These are phyloP conservation scores for Oryza rufipogon DNA, from an alignment of 176 grass and related monocot species.

Conservation along the genomic window DNA sequence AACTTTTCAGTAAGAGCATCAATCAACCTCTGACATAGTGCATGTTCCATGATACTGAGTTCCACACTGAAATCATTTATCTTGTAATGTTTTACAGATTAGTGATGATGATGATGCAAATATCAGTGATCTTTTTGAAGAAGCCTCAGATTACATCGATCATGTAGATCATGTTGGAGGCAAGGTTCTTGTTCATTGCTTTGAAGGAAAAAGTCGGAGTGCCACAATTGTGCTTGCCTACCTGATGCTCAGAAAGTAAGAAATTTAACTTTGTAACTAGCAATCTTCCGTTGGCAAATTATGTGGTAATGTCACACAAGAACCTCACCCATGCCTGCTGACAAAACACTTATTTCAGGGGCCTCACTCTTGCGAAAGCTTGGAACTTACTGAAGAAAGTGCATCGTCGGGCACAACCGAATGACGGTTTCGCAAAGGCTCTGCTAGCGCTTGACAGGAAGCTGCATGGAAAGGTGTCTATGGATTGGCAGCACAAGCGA, in stretches of 20 bases:
- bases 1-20: constrained; percentile 85
- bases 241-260: constrained; percentile 92
- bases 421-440: constrained; percentile 81
- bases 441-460: constrained; percentile 72
- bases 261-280: not conserved
- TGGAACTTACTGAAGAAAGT: constrained; percentile 88
- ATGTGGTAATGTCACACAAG: not conserved
- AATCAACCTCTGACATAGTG: constrained; percentile 35
- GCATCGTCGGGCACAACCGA: constrained; percentile 79
- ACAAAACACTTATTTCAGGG: constrained; percentile 47
- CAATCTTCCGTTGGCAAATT: not conserved
- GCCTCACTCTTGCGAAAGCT: constrained; percentile 67
- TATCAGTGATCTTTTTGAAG: constrained; percentile 87
- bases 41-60: constrained; percentile 17
- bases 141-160: constrained; percentile 74
- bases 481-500: constrained; percentile 92
- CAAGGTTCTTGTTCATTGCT: constrained; percentile 93
- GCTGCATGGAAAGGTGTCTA: constrained; percentile 80
- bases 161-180: constrained; percentile 56
- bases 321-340: not conserved
- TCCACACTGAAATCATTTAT: not conserved
- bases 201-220: constrained; percentile 96
- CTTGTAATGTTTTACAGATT: constrained; percentile 54
- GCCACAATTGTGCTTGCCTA: constrained; percentile 83
- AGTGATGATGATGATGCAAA: constrained; percentile 89